phyloP scores from a whole-genome alignment of 139 green algal genomes.

The Chlamydomonas asymmetrica region DNA sequence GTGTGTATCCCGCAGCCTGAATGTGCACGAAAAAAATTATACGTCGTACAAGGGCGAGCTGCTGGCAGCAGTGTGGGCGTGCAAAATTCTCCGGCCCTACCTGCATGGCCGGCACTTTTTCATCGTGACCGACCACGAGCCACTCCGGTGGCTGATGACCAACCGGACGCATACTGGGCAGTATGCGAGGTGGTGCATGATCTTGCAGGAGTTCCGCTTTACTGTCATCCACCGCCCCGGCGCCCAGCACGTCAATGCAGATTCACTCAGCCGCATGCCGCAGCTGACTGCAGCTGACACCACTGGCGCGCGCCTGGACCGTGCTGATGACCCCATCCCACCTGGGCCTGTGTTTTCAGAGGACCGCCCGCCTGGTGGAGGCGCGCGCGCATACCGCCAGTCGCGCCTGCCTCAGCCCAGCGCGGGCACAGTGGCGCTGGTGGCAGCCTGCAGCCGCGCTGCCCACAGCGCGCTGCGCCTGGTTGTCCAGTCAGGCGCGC shows the following conservation, averaged over 20 bases:
- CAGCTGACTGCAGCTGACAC: background rate
- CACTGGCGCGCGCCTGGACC: conserved; percentile 3
- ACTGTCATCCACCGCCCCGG: conserved; percentile 19
- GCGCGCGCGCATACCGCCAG: background rate
- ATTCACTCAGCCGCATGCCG: conserved; percentile 5
- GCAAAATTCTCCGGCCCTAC: conserved; percentile 27
- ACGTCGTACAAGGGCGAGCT: conserved; percentile 34
- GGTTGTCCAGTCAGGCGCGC: background rate
- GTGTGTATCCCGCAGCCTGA: conserved; percentile 25
- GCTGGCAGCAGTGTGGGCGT: conserved; percentile 32
- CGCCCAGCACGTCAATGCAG: conserved; percentile 17
- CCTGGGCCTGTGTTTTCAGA: background rate
- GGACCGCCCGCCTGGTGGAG: background rate
- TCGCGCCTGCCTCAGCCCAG: background rate
- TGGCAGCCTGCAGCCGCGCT: no score
- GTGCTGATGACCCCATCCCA: background rate
- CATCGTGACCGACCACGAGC: conserved; percentile 36
- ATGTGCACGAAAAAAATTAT: conserved; percentile 28
- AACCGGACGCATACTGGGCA: conserved; percentile 16
- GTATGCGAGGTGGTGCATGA: conserved; percentile 31
- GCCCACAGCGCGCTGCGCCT: background rate
- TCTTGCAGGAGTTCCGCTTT: conserved; percentile 25
- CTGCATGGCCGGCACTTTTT: conserved; percentile 31
- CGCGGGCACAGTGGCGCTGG: background rate
- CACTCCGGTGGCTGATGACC: conserved; percentile 36